Conservation (phyloP, 23 red algal genomes). For the Agarophyton chilense region DNA sequence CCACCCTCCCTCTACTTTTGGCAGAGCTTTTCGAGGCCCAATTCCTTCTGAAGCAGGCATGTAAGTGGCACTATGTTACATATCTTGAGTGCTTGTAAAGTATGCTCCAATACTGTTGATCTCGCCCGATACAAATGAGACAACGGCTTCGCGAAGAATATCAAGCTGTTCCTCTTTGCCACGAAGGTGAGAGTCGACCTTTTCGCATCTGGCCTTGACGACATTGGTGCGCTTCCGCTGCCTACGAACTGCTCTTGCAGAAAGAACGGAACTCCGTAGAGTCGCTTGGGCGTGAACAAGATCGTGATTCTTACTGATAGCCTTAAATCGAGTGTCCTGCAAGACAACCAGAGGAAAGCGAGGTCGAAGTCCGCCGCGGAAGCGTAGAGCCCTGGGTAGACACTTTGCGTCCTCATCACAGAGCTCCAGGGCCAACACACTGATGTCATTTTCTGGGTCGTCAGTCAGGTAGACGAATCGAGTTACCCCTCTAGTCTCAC, state of each 20-base stretch:
- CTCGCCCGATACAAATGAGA: slow-evolving; percentile 60
- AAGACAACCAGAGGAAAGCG: slow-evolving; percentile 39
- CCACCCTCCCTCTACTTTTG: not conserved
- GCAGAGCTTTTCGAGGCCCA: slow-evolving; percentile 1
- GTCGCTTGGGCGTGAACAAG: slow-evolving; percentile 52
- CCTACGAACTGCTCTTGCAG: slow-evolving; percentile 6
- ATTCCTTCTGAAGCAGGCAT: slow-evolving; percentile 1
- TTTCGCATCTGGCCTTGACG: not conserved
- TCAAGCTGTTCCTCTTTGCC: slow-evolving; percentile 58
- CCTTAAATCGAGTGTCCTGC: slow-evolving; percentile 27
- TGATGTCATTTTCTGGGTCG: slow-evolving; percentile 23
- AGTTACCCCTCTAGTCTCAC: not conserved
- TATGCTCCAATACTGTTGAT: slow-evolving; percentile 57
- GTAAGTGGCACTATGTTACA: slow-evolving; percentile 44
- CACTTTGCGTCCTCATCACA: slow-evolving; percentile 32
- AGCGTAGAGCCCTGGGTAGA: slow-evolving; percentile 43
- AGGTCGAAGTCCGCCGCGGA: slow-evolving; percentile 37
- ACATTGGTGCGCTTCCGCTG: not conserved
- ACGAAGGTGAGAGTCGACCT: slow-evolving; percentile 35
- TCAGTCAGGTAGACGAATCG: slow-evolving; percentile 63
- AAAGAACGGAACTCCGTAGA: slow-evolving; percentile 48
- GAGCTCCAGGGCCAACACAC: slow-evolving; percentile 54
- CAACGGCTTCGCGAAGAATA: slow-evolving; percentile 58
- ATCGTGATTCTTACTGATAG: slow-evolving; percentile 33
- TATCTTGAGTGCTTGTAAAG: slow-evolving; percentile 71